Base-by-base conservation (phyloP, 1,284 basidiomycete genomes). In the Apiotrichum sp. region DNA sequence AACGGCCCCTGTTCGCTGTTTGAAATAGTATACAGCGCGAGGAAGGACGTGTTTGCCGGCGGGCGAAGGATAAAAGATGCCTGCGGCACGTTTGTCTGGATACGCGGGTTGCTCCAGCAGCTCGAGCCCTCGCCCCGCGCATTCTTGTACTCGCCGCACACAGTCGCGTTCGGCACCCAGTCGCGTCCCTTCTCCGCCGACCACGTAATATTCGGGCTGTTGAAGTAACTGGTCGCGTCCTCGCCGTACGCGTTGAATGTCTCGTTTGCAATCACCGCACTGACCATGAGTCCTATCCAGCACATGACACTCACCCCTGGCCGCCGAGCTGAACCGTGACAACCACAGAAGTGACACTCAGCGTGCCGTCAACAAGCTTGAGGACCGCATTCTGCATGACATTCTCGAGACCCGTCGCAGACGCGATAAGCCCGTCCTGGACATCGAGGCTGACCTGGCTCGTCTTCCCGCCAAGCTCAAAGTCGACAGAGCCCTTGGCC, bases 31-130 rank as follows among this genome's bases (percentile, higher is more conserved):
- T 29, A 13, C 6, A 55, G 6, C 2, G 44, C 13, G 14, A 46
- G 10, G 32, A 50, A 50, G 29, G 54, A 44, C 32, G 54, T 41
- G 54, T 50, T 50, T 31, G 29, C 48, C 2, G 54, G 54, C 2
- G 47, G 47, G 6, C 9, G 7, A 22, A 48, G 14, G 16, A 13
- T 48, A 16, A 48, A 48, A 4, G 5, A 29, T 10, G 47, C 47
- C 2, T 38, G 2, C 1, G 47, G 47, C 2, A 13, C 31, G 22
- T 13, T 22, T 8, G 47, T 48, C 35, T 48, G 35, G 33, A 36
- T 14, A 6, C 47, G 47, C 7, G 45, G 45, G 4, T 8, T 34
- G 2, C 14, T n/a, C 47, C 47, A 48, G 47, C 11, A 10, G 3
- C 16, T 29, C 3, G 35, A 38, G 3, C 34, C 47, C n/a, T 8